phyloP scores from a whole-genome alignment of 2,329 filamentous ascomycete species.

The Aureobasidium melanogenum region DNA sequence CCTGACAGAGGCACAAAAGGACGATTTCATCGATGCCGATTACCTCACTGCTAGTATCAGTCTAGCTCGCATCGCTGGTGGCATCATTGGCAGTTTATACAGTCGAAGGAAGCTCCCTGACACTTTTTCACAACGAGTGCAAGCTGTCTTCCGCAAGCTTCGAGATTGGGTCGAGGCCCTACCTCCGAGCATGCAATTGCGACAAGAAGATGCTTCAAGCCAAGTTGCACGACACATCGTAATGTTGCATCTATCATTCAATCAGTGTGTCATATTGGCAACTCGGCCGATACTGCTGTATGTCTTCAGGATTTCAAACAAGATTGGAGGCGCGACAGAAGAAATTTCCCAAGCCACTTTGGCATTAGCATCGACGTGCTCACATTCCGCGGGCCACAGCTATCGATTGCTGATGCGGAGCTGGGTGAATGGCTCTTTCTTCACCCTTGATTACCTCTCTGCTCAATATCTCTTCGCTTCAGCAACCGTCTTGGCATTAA shows the following conservation, averaged over 20 bases:
- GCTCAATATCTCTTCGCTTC: slow-evolving; percentile 41
- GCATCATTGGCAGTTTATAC: slow-evolving; percentile 20
- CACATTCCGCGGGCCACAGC: slow-evolving; percentile 38
- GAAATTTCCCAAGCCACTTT: slow-evolving; percentile 12
- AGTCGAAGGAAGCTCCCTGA: slow-evolving; percentile 19
- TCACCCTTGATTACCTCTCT: slow-evolving; percentile 40
- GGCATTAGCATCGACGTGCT: slow-evolving; percentile 28
- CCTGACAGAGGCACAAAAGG: slow-evolving; percentile 18
- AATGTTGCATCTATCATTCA: slow-evolving; percentile 29
- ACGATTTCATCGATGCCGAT: slow-evolving; percentile 28
- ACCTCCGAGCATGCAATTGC: slow-evolving; percentile 26
- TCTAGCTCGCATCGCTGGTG: slow-evolving; percentile 28
- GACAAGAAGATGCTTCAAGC: slow-evolving; percentile 20
- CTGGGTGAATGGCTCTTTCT: slow-evolving; percentile 41
- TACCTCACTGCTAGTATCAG: slow-evolving; percentile 33
- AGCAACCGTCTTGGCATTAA: slow-evolving; percentile 36
- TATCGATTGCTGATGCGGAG: slow-evolving; percentile 34
- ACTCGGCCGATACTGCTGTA: slow-evolving; percentile 28
- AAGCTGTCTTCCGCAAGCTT: slow-evolving; percentile 27
- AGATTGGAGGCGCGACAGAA: slow-evolving; percentile 12
- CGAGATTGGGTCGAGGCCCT: slow-evolving; percentile 31
- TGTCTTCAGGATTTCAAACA: slow-evolving; percentile 20
- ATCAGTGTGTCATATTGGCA: slow-evolving; percentile 26
- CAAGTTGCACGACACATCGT: slow-evolving; percentile 20
- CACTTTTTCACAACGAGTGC: slow-evolving; percentile 29